A percentile compares a stretch with the other conserved stretches of the same genome.
Conservation (phyloP, 495 filamentous ascomycete species). For the Massariosphaeria phaeospora region DNA sequence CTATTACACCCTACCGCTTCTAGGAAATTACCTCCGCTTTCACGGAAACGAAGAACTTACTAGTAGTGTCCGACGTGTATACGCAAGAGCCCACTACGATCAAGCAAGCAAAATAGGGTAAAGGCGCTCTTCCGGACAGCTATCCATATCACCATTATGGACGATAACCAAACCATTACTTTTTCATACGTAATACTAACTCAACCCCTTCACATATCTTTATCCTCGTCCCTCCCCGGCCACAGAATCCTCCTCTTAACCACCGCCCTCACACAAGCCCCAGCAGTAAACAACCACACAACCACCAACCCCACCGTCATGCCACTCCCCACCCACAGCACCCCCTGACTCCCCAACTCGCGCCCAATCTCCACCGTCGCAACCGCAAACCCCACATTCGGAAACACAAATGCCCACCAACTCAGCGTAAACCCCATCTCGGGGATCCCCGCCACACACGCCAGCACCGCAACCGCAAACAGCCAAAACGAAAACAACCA, state of each 20-base stretch:
- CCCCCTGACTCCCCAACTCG: slow-evolving; percentile 41
- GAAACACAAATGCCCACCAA: slow-evolving; percentile 57
- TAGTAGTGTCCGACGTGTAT: no score
- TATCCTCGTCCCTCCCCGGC: slow-evolving; percentile 30
- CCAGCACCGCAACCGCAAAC: slow-evolving; percentile 55
- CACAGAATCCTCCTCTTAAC: slow-evolving; percentile 10
- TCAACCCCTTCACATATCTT: slow-evolving; percentile 18
- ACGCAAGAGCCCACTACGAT: no score
- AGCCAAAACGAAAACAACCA: slow-evolving; percentile 72
- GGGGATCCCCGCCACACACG: slow-evolving; percentile 44
- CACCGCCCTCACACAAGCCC: slow-evolving; percentile 49
- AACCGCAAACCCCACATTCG: slow-evolving; percentile 53
- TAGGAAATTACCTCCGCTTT: no score
- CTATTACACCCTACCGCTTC: no score
- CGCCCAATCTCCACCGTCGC: slow-evolving; percentile 44
- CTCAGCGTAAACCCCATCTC: slow-evolving; percentile 47
- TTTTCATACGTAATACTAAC: no score
- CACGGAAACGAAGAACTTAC: no score
- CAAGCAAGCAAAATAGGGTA: no score
- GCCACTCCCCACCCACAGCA: slow-evolving; percentile 47
- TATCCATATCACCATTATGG: no score
- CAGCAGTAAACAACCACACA: slow-evolving; percentile 54
- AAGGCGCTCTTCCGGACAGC: no score
- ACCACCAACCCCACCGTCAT: slow-evolving; percentile 53
- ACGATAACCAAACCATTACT: no score